phyloP scores from a whole-genome alignment of 108 stramenopile genomes.

The Ochromonas danica region DNA sequence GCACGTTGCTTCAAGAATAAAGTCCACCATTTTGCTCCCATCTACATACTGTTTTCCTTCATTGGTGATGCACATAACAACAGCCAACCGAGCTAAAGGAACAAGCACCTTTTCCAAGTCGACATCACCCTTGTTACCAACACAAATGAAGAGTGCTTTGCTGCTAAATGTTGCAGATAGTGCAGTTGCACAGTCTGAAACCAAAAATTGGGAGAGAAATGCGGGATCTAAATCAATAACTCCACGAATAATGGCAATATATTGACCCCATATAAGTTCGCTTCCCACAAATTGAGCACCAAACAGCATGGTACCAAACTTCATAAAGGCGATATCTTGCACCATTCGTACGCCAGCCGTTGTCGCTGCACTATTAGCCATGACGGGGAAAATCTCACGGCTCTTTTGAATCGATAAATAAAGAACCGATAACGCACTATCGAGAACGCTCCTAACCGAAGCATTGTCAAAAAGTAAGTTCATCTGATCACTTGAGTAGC shows the following conservation, averaged over 20 bases:
- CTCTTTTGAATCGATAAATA: constrained; percentile 2
- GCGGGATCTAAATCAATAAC: constrained; percentile 11
- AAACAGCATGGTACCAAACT: background rate
- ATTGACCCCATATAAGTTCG: background rate
- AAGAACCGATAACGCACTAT: background rate
- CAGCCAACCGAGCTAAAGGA: background rate
- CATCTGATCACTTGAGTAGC: background rate
- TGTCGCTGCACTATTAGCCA: background rate
- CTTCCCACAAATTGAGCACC: background rate
- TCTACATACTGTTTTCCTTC: background rate
- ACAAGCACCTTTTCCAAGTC: background rate
- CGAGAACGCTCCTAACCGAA: background rate
- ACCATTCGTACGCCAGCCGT: background rate
- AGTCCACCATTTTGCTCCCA: background rate
- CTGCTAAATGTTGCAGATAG: background rate
- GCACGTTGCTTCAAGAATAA: background rate
- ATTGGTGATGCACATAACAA: background rate
- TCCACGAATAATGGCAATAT: background rate
- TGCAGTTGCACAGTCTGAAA: background rate
- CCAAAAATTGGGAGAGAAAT: background rate
- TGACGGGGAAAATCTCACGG: background rate
- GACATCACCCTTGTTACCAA: no score
- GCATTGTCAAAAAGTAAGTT: background rate
- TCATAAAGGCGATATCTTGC: background rate
- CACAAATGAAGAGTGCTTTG: no score